These are phyloP conservation scores for Ilyonectria robusta DNA, from an alignment of 2,329 filamentous ascomycete species.

Conservation along the genomic window DNA sequence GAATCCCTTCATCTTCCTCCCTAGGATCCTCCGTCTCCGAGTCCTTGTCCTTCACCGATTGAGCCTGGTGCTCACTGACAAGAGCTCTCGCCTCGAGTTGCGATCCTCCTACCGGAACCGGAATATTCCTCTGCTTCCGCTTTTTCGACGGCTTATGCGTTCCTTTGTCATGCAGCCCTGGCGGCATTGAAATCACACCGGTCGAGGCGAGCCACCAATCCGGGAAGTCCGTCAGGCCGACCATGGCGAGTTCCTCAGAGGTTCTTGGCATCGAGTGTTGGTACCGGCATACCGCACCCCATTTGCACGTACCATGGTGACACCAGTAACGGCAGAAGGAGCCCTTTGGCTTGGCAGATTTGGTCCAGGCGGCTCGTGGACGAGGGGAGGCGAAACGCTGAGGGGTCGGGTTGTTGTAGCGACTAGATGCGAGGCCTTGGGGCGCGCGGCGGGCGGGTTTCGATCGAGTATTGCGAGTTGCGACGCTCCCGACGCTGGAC, in stretches of 20 bases:
- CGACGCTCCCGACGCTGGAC: not conserved
- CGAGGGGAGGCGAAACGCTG: constrained; percentile 8
- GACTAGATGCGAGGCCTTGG: constrained; percentile 36
- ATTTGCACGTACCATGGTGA: constrained; percentile 62
- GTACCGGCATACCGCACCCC: constrained; percentile 59
- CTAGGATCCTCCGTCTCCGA: not conserved
- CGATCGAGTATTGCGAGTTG: not conserved
- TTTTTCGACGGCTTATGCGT: constrained; percentile 27
- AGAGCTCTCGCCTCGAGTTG: not conserved
- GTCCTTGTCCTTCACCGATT: constrained; percentile 14
- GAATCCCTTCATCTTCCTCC: too few species aligned
- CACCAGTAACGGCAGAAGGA: constrained; percentile 63
- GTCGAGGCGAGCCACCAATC: constrained; percentile 57
- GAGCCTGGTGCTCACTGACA: not conserved
- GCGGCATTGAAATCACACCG: constrained; percentile 36
- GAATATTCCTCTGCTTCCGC: constrained; percentile 25
- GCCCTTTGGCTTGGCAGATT: constrained; percentile 8
- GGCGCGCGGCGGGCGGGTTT: constrained; percentile 7
- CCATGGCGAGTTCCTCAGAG: constrained; percentile 54
- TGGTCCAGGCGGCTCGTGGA: not conserved
- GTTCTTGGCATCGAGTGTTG: constrained; percentile 64
- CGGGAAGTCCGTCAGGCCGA: constrained; percentile 60
- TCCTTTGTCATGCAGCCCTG: constrained; percentile 13
- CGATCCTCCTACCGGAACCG: not conserved
- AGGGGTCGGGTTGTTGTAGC: constrained; percentile 28